Conservation (phyloP, 2,329 filamentous ascomycete genomes). For the Apiospora hydei region DNA sequence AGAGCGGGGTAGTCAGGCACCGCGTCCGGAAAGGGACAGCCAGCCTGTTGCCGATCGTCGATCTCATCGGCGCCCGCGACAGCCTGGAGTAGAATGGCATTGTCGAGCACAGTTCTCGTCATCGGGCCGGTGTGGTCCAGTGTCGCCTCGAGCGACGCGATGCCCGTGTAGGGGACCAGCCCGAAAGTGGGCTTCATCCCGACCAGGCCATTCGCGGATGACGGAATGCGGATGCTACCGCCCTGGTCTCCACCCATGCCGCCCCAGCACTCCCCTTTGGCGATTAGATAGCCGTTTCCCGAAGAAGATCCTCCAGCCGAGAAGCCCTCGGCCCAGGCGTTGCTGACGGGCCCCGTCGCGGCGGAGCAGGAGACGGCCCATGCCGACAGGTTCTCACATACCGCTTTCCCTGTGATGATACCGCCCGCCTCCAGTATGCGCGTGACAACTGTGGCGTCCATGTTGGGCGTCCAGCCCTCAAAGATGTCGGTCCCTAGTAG, state of each 20-base stretch:
- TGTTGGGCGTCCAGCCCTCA: constrained; percentile 45
- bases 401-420: constrained; percentile 49
- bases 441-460: constrained; percentile 53
- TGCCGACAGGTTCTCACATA: constrained; percentile 55
- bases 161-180: constrained; percentile 45
- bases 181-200: constrained; percentile 44
- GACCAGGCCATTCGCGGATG: constrained; percentile 40
- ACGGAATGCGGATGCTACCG: constrained; percentile 44
- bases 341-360: constrained; percentile 53
- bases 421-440: constrained; percentile 51
- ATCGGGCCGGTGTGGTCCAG: constrained; percentile 45
- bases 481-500: constrained; percentile 51
- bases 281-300: constrained; percentile 52
- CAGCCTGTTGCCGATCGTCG: constrained; percentile 41
- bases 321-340: constrained; percentile 53
- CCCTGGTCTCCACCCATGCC: constrained; percentile 46
- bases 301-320: constrained; percentile 54
- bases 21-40: constrained; percentile 31
- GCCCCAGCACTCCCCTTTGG: constrained; percentile 40
- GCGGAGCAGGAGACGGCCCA: constrained; percentile 51
- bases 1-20: constrained; percentile 31
- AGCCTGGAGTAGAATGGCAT: constrained; percentile 41
- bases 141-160: constrained; percentile 38
- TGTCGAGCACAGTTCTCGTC: constrained; percentile 38
- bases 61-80: constrained; percentile 43